phyloP scores from a whole-genome alignment of 2,329 filamentous ascomycete species.

The Didymella pinodella region DNA sequence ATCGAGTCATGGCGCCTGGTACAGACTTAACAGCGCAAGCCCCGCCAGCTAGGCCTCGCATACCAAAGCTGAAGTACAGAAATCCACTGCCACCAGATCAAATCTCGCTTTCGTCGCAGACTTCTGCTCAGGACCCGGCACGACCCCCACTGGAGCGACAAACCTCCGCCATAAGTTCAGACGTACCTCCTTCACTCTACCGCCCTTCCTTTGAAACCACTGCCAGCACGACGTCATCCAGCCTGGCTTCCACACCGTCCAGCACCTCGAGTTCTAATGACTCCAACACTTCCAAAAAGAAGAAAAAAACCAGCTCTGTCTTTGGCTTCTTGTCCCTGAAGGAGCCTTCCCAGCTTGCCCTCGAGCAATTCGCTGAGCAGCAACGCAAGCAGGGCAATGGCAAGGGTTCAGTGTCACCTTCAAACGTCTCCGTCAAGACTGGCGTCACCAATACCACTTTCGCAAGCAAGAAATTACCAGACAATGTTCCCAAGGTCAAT shows the following conservation, averaged over 20 bases:
- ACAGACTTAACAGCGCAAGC: conserved; percentile 39
- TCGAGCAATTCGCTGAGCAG: conserved; percentile 56
- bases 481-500: conserved; percentile 61
- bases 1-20: conserved; percentile 37
- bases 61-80: conserved; percentile 48
- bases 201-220: conserved; percentile 30
- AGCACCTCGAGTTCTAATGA: conserved; percentile 39
- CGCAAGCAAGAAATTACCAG: conserved; percentile 56
- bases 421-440: conserved; percentile 18
- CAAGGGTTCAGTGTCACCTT: conserved; percentile 31
- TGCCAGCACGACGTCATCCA: conserved; percentile 39
- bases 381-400: conserved; percentile 51
- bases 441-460: conserved; percentile 34
- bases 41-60: conserved; percentile 35
- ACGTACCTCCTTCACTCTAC: conserved; percentile 12
- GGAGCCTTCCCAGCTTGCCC: conserved; percentile 58
- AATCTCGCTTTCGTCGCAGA: conserved; percentile 21
- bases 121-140: conserved; percentile 15
- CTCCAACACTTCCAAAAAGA: conserved; percentile 43
- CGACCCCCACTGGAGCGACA: conserved; percentile 17
- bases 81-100: conserved; percentile 40
- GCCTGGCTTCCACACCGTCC: conserved; percentile 43
- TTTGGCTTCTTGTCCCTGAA: conserved; percentile 58
- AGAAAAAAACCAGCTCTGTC: conserved; percentile 48
- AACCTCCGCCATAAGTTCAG: conserved; percentile 16